Conservation (phyloP, 2,329 filamentous ascomycete genomes). For the Talaromyces sp. region DNA sequence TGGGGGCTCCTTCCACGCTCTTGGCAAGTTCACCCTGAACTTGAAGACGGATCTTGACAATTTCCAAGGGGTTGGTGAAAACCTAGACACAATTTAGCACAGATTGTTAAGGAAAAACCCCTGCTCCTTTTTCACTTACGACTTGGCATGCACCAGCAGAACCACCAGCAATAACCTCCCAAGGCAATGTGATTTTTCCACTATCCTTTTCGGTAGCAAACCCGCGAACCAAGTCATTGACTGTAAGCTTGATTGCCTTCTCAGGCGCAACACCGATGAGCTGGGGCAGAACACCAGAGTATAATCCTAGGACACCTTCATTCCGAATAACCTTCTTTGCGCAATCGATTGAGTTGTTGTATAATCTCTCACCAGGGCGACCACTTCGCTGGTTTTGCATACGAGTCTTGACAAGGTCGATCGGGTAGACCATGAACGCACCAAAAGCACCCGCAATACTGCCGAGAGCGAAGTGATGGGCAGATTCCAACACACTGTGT, state of each 20-base stretch:
- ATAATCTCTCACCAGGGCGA: conserved; percentile 78
- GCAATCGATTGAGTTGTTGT: conserved; percentile 97
- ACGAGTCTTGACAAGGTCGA: conserved; percentile 96
- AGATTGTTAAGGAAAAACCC: conserved; percentile 6
- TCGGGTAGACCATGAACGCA: conserved; percentile 99
- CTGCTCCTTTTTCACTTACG: conserved; percentile 51
- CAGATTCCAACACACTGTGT: conserved; percentile 65
- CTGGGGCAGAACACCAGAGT: conserved; percentile 92
- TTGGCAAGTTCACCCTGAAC: conserved; percentile 95
- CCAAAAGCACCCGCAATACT: conserved; percentile 92
- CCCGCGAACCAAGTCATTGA: conserved; percentile 86
- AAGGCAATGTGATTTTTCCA: conserved; percentile 63
- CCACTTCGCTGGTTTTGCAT: conserved; percentile 93
- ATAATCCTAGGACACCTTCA: conserved; percentile 82
- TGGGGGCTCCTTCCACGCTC: conserved; percentile 72
- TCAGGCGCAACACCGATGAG: conserved; percentile 97
- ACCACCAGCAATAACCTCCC: conserved; percentile 84
- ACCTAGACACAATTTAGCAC: conserved; percentile 50
- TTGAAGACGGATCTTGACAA: conserved; percentile 98
- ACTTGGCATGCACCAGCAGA: conserved; percentile 92
- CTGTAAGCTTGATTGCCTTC: conserved; percentile 98
- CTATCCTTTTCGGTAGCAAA: conserved; percentile 68
- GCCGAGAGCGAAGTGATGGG: conserved; percentile 85
- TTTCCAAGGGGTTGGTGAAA: conserved; percentile 96
- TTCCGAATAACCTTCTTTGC: conserved; percentile 89